These are phyloP conservation scores for Arachis stenosperma DNA, from an alignment of 306 rosid genomes.

Conservation along the genomic window DNA sequence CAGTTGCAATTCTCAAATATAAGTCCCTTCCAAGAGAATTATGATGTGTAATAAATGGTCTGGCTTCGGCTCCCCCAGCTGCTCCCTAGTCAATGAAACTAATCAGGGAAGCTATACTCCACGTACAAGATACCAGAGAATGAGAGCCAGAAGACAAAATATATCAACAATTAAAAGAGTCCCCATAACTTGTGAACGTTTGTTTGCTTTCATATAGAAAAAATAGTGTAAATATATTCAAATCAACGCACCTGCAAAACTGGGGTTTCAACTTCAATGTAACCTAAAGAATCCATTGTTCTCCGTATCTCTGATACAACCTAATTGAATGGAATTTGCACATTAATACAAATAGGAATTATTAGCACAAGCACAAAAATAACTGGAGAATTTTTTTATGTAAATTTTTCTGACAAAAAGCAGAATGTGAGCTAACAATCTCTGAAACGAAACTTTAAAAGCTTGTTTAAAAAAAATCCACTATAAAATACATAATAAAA, in stretches of 20 bases:
- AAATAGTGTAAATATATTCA: constrained; percentile 9
- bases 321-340: constrained; percentile 48
- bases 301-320: constrained; percentile 83
- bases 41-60: constrained; percentile 95
- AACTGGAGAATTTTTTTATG: constrained; percentile 6
- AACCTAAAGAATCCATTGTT: constrained; percentile 90
- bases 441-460: constrained; percentile 11
- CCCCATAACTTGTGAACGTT: constrained; percentile 24
- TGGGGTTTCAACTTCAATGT: constrained; percentile 95
- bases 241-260: constrained; percentile 83
- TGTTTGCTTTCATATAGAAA: not conserved
- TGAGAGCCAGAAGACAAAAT: not conserved
- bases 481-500: too few relatives aligned
- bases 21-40: constrained; percentile 94
- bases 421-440: constrained; percentile 17
- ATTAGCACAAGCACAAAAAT: constrained; percentile 17
- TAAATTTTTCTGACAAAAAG: constrained; percentile 7
- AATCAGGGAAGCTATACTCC: constrained; percentile 36
- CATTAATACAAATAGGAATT: not conserved
- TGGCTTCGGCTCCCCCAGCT: constrained; percentile 98
- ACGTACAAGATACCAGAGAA: constrained; percentile 26
- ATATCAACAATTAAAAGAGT: constrained; percentile 26
- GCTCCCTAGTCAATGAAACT: constrained; percentile 76
- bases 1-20: constrained; percentile 95
- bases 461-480: not conserved